phyloP scores from a whole-genome alignment of 1,284 basidiomycete species.

The Neolentinus lepideus region DNA sequence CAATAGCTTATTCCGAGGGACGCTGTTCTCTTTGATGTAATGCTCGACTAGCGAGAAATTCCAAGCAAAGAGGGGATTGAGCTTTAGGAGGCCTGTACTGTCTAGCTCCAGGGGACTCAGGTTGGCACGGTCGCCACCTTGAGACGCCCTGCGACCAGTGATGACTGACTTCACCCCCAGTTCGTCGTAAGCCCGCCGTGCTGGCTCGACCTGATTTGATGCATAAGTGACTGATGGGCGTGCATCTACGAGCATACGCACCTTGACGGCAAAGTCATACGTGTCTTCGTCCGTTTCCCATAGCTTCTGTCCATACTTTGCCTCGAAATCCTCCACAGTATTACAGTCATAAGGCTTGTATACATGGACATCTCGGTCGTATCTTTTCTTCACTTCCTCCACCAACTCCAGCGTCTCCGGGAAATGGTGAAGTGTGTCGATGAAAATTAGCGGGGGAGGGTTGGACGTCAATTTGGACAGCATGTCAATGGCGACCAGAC shows the following conservation, averaged over 20 bases:
- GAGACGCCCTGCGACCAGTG: constrained; percentile 88
- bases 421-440: constrained; percentile 98
- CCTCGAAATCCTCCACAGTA: constrained; percentile 73
- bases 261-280: constrained; percentile 95
- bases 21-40: constrained; percentile 79
- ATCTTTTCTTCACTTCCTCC: constrained; percentile 71
- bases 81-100: constrained; percentile 86
- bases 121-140: constrained; percentile 82
- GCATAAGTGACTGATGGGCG: constrained; percentile 2
- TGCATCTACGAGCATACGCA: constrained; percentile 20
- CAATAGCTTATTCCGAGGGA: constrained; percentile 87
- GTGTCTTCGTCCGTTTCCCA: constrained; percentile 88
- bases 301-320: constrained; percentile 71
- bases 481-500: constrained; percentile 89
- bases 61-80: constrained; percentile 94
- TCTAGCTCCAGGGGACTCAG: constrained; percentile 90
- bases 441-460: constrained; percentile 78
- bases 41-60: constrained; percentile 81
- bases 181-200: constrained; percentile 79
- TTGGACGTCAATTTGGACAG: constrained; percentile 67
- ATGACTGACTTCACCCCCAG: constrained; percentile 86
- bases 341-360: constrained; percentile 77
- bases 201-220: constrained; percentile 80
- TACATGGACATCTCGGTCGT: constrained; percentile 67
- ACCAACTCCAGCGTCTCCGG: constrained; percentile 87